A percentile compares a stretch with the other conserved stretches of the same genome.
phyloP scores from a whole-genome alignment of 2,329 filamentous ascomycete genomes.

The Botrytis deweyae region DNA sequence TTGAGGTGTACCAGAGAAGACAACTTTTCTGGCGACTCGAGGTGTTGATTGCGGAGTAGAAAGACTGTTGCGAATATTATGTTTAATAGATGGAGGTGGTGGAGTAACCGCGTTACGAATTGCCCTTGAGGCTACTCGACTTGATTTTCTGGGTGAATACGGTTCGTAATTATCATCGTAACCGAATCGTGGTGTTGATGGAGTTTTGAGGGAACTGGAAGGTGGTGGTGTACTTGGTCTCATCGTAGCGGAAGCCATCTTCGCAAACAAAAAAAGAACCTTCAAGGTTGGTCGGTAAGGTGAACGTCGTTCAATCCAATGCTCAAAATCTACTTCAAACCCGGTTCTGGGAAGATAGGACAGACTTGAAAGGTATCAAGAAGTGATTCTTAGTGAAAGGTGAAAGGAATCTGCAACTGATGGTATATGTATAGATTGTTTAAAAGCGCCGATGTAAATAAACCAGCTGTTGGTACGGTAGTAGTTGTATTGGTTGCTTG shows the following conservation, averaged over 20 bases:
- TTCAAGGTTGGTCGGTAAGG: not conserved
- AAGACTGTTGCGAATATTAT: slow-evolving; percentile 39
- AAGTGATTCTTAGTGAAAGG: not conserved
- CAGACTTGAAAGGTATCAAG: not conserved
- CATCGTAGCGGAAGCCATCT: slow-evolving; percentile 40
- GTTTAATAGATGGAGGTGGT: slow-evolving; percentile 45
- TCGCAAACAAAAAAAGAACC: slow-evolving; percentile 22
- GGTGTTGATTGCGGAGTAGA: slow-evolving; percentile 27
- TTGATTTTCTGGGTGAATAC: slow-evolving; percentile 69
- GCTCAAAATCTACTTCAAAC: not conserved
- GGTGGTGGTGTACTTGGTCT: slow-evolving; percentile 58
- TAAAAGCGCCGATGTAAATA: not conserved
- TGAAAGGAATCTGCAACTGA: not conserved
- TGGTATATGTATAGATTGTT: not conserved
- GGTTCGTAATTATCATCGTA: slow-evolving; percentile 69
- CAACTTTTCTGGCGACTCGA: slow-evolving; percentile 26
- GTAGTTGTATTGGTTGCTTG: not conserved
- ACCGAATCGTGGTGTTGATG: slow-evolving; percentile 67
- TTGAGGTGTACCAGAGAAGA: slow-evolving; percentile 29
- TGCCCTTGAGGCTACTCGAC: slow-evolving; percentile 60
- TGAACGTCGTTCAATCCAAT: not conserved
- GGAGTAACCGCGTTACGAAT: slow-evolving; percentile 52
- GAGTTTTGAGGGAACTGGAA: slow-evolving; percentile 58
- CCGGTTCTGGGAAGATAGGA: not conserved
- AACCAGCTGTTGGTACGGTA: slow-evolving; percentile 1